Conservation (phyloP, 1,284 basidiomycete species). For the Peniophora sp. region DNA sequence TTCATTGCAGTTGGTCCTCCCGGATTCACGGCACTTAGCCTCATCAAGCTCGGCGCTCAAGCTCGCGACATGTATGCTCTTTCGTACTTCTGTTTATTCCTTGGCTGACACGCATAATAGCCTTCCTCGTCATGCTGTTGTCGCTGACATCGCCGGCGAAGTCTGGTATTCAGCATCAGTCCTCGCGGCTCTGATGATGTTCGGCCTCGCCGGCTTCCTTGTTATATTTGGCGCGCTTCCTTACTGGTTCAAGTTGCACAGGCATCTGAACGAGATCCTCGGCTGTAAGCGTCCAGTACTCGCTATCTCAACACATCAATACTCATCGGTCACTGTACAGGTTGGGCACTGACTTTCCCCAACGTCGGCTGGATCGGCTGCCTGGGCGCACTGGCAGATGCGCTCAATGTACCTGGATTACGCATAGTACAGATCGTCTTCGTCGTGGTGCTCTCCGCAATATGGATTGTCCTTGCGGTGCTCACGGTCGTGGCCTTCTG, state of each 20-base stretch:
- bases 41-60: slow-evolving; percentile 34
- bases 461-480: slow-evolving; percentile 32
- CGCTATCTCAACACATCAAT: not conserved
- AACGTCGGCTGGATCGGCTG: slow-evolving; percentile 43
- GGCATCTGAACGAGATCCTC: slow-evolving; percentile 38
- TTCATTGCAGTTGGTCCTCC: slow-evolving; percentile 41
- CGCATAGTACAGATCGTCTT: slow-evolving; percentile 30
- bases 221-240: slow-evolving; percentile 37
- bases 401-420: slow-evolving; percentile 33
- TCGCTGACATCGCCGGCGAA: slow-evolving; percentile 35
- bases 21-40: slow-evolving; percentile 39
- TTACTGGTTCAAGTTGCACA: slow-evolving; percentile 45
- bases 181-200: slow-evolving; percentile 31
- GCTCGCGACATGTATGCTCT: slow-evolving; percentile 26
- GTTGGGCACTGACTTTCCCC: slow-evolving; percentile 42
- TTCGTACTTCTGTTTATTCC: not conserved
- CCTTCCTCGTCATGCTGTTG: slow-evolving; percentile 27
- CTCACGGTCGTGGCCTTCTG: slow-evolving; percentile 33
- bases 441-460: slow-evolving; percentile 27
- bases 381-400: slow-evolving; percentile 31
- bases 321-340: slow-evolving; percentile 12
- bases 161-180: slow-evolving; percentile 37
- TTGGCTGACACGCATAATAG: slow-evolving; percentile 15
- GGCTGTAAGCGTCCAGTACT: slow-evolving; percentile 26
- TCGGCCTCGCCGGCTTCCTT: slow-evolving; percentile 39